Percentiles rank a stretch among this genome's conserved stretches.
phyloP scores from a whole-genome alignment of 2,329 filamentous ascomycete species.

The Venturia aucupariae region DNA sequence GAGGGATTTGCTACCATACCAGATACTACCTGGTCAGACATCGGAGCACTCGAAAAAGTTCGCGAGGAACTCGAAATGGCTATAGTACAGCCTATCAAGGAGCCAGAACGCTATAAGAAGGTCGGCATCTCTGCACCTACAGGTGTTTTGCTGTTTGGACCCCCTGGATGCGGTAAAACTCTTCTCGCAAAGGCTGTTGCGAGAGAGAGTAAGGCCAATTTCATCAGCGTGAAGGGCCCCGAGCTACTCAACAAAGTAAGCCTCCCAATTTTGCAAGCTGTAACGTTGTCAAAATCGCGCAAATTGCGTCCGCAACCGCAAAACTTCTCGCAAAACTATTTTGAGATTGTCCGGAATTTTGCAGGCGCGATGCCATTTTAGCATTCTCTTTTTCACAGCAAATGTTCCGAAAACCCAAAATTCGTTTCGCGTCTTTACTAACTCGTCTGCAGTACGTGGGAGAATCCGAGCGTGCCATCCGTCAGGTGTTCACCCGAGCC shows the following conservation, averaged over 20 bases:
- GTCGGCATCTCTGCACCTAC: conserved; percentile 74
- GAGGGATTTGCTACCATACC: conserved; percentile 95
- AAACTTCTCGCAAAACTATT: not conserved
- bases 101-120: conserved; percentile 65
- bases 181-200: conserved; percentile 92
- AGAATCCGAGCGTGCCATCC: conserved; percentile 86
- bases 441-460: conserved; percentile 60
- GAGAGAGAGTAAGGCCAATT: conserved; percentile 91
- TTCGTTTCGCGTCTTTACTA: not conserved
- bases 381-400: not conserved
- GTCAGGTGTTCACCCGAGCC: conserved; percentile 84
- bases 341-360: not conserved
- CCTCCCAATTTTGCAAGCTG: not conserved
- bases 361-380: not conserved
- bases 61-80: conserved; percentile 74
- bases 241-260: conserved; percentile 79
- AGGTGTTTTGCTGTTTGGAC: conserved; percentile 90
- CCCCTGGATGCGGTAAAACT: conserved; percentile 94
- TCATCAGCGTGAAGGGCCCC: conserved; percentile 95
- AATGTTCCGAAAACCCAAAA: not conserved
- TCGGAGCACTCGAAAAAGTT: conserved; percentile 73
- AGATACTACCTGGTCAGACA: conserved; percentile 84
- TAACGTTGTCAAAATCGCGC: not conserved
- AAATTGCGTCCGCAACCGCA: not conserved
- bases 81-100: conserved; percentile 81